Base-by-base conservation (phyloP, 805 yeast species). In the Ogataea pilisensis region DNA sequence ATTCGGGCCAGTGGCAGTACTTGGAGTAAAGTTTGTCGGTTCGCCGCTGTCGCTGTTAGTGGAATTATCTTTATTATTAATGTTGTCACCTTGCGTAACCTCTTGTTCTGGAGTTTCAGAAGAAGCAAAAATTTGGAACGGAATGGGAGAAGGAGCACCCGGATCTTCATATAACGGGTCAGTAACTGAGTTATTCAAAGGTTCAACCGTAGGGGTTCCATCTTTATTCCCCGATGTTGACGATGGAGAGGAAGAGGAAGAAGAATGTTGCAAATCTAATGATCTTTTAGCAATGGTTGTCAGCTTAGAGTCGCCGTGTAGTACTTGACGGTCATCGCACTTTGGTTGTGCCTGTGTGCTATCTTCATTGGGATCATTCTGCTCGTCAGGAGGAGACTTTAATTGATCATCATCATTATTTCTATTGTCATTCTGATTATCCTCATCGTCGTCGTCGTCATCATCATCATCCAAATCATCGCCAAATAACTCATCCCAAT, bases 81-180 rank as follows among this genome's bases (percentile, higher is more conserved):
- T 42, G 22, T 48, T 33, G 19, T 22, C 35, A 3, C 35, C 49
- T 4, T 37, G 39, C 12, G 13, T 36, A 18, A 21, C 8, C 4
- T 21, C 17, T 12, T 43, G 33, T 4, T 44, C 43, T 17, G 64
- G 42, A 48, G 72, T 57, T 7, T 51, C 42, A 3, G 60, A 47
- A 8, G 61, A 48, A 3, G 64, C 65, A 55, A 72, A 60, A 0
- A 72, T 64, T 2, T 79, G 78, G 6, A 78, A 73, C 0, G 76
- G 71, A 16, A 76, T 62, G 0, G 95, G 91, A 2, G 80, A 65
- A 3, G 95, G 95, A 0, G 95, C 95, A 33, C 95, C 95, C 0
- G 95, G 95, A 56, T 85, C 95, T 35, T 70, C 76, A 50, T 84
- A 84, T 19, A 75, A 61, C 0, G 81, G 81, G 2, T 79, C 72